These are phyloP conservation scores for Serpula lacrymans DNA, from an alignment of 768 basidiomycete species.

Conservation along the genomic window DNA sequence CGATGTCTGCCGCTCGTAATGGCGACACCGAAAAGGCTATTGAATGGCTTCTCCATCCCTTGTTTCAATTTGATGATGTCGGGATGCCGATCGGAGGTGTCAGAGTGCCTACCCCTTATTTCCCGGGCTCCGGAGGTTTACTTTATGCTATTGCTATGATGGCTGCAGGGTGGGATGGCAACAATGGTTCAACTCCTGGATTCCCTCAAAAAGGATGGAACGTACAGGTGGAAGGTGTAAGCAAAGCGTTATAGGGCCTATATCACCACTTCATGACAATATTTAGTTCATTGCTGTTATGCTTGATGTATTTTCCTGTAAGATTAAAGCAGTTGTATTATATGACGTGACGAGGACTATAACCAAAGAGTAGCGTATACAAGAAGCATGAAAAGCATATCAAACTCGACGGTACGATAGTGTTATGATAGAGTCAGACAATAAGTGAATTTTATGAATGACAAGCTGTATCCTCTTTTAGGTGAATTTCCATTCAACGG, in stretches of 20 bases:
- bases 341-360: too few relatives aligned
- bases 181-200: constrained; percentile 31
- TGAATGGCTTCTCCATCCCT: constrained; percentile 51
- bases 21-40: constrained; percentile 47
- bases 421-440: too few relatives aligned
- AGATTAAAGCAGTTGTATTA: too few relatives aligned
- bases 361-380: too few relatives aligned
- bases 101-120: constrained; percentile 56
- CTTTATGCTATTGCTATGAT: constrained; percentile 54
- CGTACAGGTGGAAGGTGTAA: constrained; percentile 34
- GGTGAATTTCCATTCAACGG: not conserved
- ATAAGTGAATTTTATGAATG: too few relatives aligned
- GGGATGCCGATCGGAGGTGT: constrained; percentile 59
- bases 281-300: too few relatives aligned
- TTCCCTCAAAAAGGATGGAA: constrained; percentile 39
- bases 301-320: too few relatives aligned
- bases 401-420: too few relatives aligned
- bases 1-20: constrained; percentile 57
- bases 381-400: not conserved
- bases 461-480: too few relatives aligned
- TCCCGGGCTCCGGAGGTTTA: constrained; percentile 53
- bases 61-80: constrained; percentile 56
- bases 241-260: constrained; percentile 30
- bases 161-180: constrained; percentile 56
- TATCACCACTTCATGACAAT: too few relatives aligned